These are phyloP conservation scores for Ganoderma boninense DNA, from an alignment of 1,284 basidiomycete genomes.

Conservation along the genomic window DNA sequence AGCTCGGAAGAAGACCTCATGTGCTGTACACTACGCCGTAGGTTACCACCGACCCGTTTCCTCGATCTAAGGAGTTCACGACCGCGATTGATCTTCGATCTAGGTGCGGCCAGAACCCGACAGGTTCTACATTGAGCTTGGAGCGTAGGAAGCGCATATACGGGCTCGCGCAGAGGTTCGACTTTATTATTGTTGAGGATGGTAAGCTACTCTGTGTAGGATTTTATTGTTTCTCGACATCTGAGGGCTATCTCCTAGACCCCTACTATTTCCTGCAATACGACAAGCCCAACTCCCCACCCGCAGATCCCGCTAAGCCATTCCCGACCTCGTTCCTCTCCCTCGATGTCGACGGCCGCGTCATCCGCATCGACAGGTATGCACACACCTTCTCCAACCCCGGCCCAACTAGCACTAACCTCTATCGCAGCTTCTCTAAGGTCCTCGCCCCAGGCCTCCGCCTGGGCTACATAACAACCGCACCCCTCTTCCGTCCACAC, in stretches of 20 bases:
- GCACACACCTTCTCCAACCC: too few species aligned
- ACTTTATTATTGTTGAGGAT: constrained; percentile 52
- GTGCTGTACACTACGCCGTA: constrained; percentile 52
- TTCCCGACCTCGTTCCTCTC: constrained; percentile 47
- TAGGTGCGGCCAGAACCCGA: constrained; percentile 53
- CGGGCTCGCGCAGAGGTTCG: constrained; percentile 48
- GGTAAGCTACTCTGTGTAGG: constrained; percentile 29
- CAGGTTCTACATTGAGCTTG: constrained; percentile 46
- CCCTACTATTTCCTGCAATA: constrained; percentile 48
- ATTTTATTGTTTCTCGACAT: not conserved
- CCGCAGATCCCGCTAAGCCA: constrained; percentile 14
- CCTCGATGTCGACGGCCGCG: constrained; percentile 53
- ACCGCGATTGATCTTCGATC: not conserved
- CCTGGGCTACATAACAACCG: constrained; percentile 52
- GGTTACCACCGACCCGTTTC: constrained; percentile 22
- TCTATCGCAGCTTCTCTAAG: constrained; percentile 44
- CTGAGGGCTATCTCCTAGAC: constrained; percentile 31
- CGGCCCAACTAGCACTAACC: too few species aligned
- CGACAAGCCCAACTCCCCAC: constrained; percentile 22
- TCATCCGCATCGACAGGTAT: constrained; percentile 48
- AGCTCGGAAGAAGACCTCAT: constrained; percentile 47
- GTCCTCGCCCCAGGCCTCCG: constrained; percentile 52
- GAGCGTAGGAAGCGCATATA: constrained; percentile 51
- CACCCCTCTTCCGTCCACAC: constrained; percentile 44
- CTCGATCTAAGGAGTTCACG: not conserved